Base-by-base conservation (phyloP, 805 yeast genomes). In the Saccharomycopsis sp. region DNA sequence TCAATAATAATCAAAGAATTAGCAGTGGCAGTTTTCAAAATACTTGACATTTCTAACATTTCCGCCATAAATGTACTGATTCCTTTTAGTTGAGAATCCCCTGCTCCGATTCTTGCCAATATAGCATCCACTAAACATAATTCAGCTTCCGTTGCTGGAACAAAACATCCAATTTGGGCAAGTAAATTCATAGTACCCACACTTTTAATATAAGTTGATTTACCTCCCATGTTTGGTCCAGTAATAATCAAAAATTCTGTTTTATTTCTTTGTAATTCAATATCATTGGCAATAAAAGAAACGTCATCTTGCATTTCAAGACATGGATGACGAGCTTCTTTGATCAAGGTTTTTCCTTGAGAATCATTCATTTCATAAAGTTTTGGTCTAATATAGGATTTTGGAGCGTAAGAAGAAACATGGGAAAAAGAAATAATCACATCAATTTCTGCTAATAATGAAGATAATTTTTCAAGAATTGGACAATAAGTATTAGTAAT, bases 201-300 rank as follows among this genome's bases (percentile, higher is more conserved):
- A 52, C 88, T 95, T 48, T 96, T 70, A 37, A 88, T 86, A 57
- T 83, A 88, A 0, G 96, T 88, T 0, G 95, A 86, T 58, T 88
- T 88, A 55, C 96, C 96, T 47, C 96, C 96, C 96, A 88, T 88
- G 56, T 88, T 88, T 28, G 96, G 96, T 26, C 96, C 96, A 0
- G 96, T 88, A 20, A 92, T 85, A 17, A 92, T 81, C 5, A 76
- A 66, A 52, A 92, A 89, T 44, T 84, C 87, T 12, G 74, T 64
- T 3, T 59, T 56, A 13, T 66, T 71, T 36, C 74, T 73, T 12
- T 67, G 62, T 41, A 92, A 63, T 9, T 64, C 59, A n/a, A 87
- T 82, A 56, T 92, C 96, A 58, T 92, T 92, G 3, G 96, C 76
- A 46, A 92, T 89, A 53, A 92, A 92, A n/a, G 74, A 70, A 39